phyloP scores from a whole-genome alignment of 2,329 filamentous ascomycete species.

The Xenoacremonium recifei region DNA sequence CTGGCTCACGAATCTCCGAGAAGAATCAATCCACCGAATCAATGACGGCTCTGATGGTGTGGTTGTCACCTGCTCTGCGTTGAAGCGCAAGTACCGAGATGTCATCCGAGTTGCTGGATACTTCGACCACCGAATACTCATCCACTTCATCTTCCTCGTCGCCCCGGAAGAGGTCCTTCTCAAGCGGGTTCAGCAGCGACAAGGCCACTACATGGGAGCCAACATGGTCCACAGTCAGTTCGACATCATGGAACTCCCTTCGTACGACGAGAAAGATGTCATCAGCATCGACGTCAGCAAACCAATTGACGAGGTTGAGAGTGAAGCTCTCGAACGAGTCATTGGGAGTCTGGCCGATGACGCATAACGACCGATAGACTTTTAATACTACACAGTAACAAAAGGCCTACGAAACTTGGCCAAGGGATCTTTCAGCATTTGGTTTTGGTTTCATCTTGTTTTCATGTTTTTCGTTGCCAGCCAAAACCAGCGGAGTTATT shows the following conservation, averaged over 20 bases:
- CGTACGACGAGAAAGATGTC: conserved; percentile 67
- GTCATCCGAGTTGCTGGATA: conserved; percentile 80
- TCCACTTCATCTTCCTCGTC: conserved; percentile 92
- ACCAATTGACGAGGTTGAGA: conserved; percentile 57
- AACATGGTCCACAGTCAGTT: conserved; percentile 95
- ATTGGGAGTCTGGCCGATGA: conserved; percentile 44
- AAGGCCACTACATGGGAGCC: conserved; percentile 94
- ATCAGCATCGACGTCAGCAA: conserved; percentile 68
- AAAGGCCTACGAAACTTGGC: not conserved
- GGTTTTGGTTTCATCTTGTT: not conserved
- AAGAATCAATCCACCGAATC: conserved; percentile 60
- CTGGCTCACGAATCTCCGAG: conserved; percentile 80
- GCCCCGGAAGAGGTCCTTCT: conserved; percentile 75
- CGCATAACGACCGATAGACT: conserved; percentile 17
- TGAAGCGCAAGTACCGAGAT: conserved; percentile 97
- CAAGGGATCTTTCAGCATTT: not conserved
- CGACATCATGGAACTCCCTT: conserved; percentile 79
- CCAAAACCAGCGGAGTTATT: not conserved
- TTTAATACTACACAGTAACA: not conserved
- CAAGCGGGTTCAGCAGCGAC: conserved; percentile 68
- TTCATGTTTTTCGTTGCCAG: too few species aligned
- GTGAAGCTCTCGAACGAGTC: conserved; percentile 58
- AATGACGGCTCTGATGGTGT: conserved; percentile 65
- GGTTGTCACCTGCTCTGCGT: conserved; percentile 92
- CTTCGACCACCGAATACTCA: conserved; percentile 67